phyloP scores from a whole-genome alignment of 2,329 filamentous ascomycete genomes.

The Simplicillium aogashimaense region DNA sequence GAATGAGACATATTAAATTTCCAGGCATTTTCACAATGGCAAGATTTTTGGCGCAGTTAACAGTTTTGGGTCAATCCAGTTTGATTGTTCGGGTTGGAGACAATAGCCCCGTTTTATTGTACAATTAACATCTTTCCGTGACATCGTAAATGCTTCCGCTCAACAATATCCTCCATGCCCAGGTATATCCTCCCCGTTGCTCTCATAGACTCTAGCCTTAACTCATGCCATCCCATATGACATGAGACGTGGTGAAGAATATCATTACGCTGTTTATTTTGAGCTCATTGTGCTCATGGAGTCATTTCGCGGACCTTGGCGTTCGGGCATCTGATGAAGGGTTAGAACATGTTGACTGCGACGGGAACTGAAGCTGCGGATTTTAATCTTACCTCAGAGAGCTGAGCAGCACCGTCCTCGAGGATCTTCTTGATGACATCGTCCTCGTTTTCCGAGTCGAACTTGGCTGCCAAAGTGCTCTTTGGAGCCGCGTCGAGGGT shows the following conservation, averaged over 20 bases:
- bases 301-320: constrained; percentile 44
- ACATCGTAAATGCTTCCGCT: neutral
- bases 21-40: too few species aligned
- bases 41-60: too few species aligned
- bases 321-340: constrained; percentile 35
- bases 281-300: constrained; percentile 31
- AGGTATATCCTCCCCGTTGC: neutral
- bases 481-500: constrained; percentile 69
- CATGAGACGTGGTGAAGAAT: too few species aligned
- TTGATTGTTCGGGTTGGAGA: too few species aligned
- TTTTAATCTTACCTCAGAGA: constrained; percentile 34
- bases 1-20: too few species aligned
- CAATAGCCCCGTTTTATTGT: too few species aligned
- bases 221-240: too few species aligned
- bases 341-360: constrained; percentile 4
- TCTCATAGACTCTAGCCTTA: too few species aligned
- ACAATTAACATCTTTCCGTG: too few species aligned
- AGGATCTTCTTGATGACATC: constrained; percentile 76
- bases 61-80: too few species aligned
- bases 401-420: constrained; percentile 61
- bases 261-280: constrained; percentile 22
- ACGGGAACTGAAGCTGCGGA: neutral
- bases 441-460: constrained; percentile 71
- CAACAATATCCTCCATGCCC: constrained; percentile 4
- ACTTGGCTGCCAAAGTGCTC: constrained; percentile 69